Evolutionary conservation across 2,329 filamentous ascomycete genomes (phyloP).

Genomic region (Colletotrichum sansevieriae): DNA sequence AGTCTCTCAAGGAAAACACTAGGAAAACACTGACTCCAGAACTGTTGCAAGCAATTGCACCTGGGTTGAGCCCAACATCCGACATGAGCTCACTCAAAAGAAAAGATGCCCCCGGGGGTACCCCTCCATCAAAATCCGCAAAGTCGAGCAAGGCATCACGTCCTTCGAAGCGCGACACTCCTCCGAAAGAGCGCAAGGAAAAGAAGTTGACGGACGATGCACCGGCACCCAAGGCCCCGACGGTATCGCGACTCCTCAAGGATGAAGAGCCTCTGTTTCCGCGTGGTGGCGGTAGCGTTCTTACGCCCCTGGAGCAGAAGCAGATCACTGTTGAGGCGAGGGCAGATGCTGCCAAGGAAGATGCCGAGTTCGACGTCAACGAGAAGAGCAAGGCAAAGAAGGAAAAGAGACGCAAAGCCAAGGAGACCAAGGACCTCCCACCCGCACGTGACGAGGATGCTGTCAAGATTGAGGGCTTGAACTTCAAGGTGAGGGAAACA

Average conservation of each 20-base stretch:
- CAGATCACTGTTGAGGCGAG: slow-evolving; percentile 96
- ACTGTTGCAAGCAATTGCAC: slow-evolving; percentile 40
- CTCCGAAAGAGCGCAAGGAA: slow-evolving; percentile 49
- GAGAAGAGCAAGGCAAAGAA: slow-evolving; percentile 61
- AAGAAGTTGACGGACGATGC: slow-evolving; percentile 48
- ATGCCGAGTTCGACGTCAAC: slow-evolving; percentile 68
- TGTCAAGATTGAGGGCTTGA: slow-evolving; percentile 86
- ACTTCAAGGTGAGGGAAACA: slow-evolving; percentile 78
- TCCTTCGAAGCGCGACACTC: slow-evolving; percentile 41
- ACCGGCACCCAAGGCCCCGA: slow-evolving; percentile 50
- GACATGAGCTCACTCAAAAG: slow-evolving; percentile 69
- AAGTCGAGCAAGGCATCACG: slow-evolving; percentile 52
- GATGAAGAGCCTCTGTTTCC: slow-evolving; percentile 94
- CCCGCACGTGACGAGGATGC: slow-evolving; percentile 66
- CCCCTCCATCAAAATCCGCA: slow-evolving; percentile 62
- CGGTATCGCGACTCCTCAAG: slow-evolving; percentile 62
- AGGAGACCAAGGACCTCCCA: slow-evolving; percentile 56
- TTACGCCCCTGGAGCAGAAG: slow-evolving; percentile 95
- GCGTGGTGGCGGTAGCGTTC: slow-evolving; percentile 87
- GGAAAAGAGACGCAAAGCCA: slow-evolving; percentile 69
- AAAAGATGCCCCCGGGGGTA: slow-evolving; percentile 68
- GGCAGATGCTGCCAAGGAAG: slow-evolving; percentile 91
- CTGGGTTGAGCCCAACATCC: slow-evolving; percentile 27
- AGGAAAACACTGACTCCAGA: slow-evolving; percentile 26
- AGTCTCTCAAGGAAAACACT: slow-evolving; percentile 20